Evolutionary conservation across 352 stramenopile genomes (phyloP), one percentile per base, ranked within the genome.

Genomic region (Lagenidium giganteum): DNA sequence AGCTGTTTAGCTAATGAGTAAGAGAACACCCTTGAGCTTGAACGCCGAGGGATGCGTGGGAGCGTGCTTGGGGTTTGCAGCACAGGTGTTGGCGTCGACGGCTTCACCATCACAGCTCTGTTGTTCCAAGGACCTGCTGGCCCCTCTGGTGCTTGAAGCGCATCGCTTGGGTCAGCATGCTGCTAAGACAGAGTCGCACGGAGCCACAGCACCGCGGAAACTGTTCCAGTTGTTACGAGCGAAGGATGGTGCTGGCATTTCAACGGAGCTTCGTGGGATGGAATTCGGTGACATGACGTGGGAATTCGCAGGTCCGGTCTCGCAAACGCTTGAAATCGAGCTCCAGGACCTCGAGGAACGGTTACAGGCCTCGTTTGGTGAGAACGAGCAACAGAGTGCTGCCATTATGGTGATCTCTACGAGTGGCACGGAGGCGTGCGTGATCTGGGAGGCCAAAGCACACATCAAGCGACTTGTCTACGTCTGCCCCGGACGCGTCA

Each of bases 281-380:
- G 44, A 41, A 14, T 59, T 83, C 23, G 64, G 62, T 13, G 69
- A 87, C 26, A 34, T 83, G 25, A 74, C 68, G 8, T 87, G 74
- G 74, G 74, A 87, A 35, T 68, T 70, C 0, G 55, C 81, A 39
- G 75, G 75, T 1, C 26, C 37, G 3, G 67, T 69, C 1, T 26
- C 29, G 1, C 51, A 83, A 31, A 83, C 65, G 5, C 57, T 87
- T 17, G 61, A 77, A 29, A 84, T 85, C 56, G 71, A 85, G 33
- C 35, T 87, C 1, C 25, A 69, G n/a, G 71, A 83, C 13, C 41
- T 87, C 12, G 29, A 79, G n/a, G 47, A 55, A 3, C 71, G 75
- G n/a, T n/a, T n/a, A n/a, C n/a, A n/a, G n/a, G n/a, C 2, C 43
- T 82, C 0, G 51, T 86, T 37, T 86, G 65, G 67, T 59, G n/a